Base-by-base conservation (phyloP, 305 asterid genomes). In the Fraxinus latifolia region DNA sequence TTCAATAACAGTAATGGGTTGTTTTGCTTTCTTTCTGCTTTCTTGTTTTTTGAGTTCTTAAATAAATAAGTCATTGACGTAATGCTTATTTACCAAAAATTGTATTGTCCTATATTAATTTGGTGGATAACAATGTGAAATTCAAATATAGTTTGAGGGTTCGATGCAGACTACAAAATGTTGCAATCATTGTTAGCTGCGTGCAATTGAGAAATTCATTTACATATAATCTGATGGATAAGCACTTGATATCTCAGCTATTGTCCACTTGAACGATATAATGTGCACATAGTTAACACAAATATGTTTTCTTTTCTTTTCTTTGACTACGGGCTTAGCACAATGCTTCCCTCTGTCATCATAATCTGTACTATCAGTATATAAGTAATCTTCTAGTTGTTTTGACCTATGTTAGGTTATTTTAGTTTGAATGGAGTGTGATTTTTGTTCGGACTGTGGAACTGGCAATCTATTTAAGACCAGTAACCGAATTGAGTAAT, bases 161-260 rank as follows among this genome's bases (percentile, higher is more conserved):
- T 79, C 55, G 78, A 53, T 7, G 68, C 68, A 81, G 34, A 77
- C 25, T 76, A 75, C 80, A 83, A 55, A n/a, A 7, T 83, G 6
- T 71, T 78, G 72, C 78, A 81, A 55, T n/a, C 77, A 72, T 65
- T 65, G 32, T 65, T 3, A 60, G 71, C 71, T 53, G 25, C 25
- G 25, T 53, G 25, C 65, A 53, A 5, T 53, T 58, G 29, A 58
- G 68, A 58, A 58, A 58, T 58, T 58, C 79, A 53, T 67, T 77
- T 42, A 23, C 78, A 39, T 55, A 60, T 77, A 53, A 8, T 58
- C 23, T 21, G 76, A 79, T 14, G 6, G n/a, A 50, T 79, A 85
- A 58, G 60, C 53, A 74, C 50, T 29, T 65, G 79, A 12, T 77
- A 47, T 73, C 19, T 77, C 67, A 50, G 25, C 9, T 65, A 80